phyloP scores from a whole-genome alignment of 2,329 filamentous ascomycete genomes.

The Corynespora cassiicola region DNA sequence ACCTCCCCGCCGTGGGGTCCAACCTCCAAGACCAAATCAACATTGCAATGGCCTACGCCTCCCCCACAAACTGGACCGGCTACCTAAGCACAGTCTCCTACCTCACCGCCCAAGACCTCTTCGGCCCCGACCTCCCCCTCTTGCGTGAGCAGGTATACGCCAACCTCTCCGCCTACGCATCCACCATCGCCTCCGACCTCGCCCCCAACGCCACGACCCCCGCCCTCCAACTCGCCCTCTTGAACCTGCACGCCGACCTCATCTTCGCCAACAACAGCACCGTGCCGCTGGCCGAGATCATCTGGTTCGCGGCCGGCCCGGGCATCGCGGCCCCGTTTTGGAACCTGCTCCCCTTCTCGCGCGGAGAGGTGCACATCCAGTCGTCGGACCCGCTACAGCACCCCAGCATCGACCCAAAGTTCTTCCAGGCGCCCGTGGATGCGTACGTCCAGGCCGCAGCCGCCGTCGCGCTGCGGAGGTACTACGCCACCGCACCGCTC shows the following conservation, averaged over 20 bases:
- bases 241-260: slow-evolving; percentile 56
- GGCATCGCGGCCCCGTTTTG: slow-evolving; percentile 46
- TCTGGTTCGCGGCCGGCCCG: slow-evolving; percentile 45
- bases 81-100: slow-evolving; percentile 47
- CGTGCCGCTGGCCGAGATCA: slow-evolving; percentile 56
- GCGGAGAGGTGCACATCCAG: slow-evolving; percentile 41
- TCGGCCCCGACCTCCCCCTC: slow-evolving; percentile 30
- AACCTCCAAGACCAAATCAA: slow-evolving; percentile 45
- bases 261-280: slow-evolving; percentile 49
- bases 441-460: slow-evolving; percentile 39
- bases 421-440: slow-evolving; percentile 50
- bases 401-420: slow-evolving; percentile 51
- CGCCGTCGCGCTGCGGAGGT: slow-evolving; percentile 38
- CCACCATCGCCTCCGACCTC: slow-evolving; percentile 25
- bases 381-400: slow-evolving; percentile 37
- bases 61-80: slow-evolving; percentile 43
- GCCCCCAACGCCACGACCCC: slow-evolving; percentile 24
- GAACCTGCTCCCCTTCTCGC: slow-evolving; percentile 45
- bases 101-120: slow-evolving; percentile 42
- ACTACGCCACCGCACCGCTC: slow-evolving; percentile 35
- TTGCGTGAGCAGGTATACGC: slow-evolving; percentile 29
- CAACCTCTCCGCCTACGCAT: slow-evolving; percentile 37
- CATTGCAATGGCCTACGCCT: slow-evolving; percentile 28
- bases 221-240: slow-evolving; percentile 47
- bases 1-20: slow-evolving; percentile 35